Conservation (phyloP, 2,329 filamentous ascomycete genomes). For the Cordyceps sp. region DNA sequence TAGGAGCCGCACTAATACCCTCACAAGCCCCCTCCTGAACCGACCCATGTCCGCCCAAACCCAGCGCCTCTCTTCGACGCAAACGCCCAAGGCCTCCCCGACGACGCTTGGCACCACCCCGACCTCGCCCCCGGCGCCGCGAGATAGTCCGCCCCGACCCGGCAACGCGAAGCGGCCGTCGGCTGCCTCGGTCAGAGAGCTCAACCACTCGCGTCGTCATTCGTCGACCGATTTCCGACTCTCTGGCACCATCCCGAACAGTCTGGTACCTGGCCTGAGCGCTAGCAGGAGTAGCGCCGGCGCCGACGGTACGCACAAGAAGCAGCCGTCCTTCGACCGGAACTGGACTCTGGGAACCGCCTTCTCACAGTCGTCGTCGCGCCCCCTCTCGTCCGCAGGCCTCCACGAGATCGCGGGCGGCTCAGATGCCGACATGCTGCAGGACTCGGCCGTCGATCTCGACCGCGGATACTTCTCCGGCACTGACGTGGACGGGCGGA, state of each 20-base stretch:
- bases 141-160: constrained; percentile 29
- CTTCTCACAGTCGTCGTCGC: constrained; percentile 18
- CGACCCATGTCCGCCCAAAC: constrained; percentile 28
- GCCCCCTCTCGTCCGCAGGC: constrained; percentile 37
- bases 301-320: constrained; percentile 33
- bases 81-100: constrained; percentile 31
- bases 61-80: constrained; percentile 29
- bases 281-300: constrained; percentile 25
- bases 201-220: constrained; percentile 73
- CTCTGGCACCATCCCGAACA: constrained; percentile 7
- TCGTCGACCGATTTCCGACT: constrained; percentile 66
- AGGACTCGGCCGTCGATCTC: constrained; percentile 41
- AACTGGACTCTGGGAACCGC: constrained; percentile 50
- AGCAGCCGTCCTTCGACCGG: constrained; percentile 52
- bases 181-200: constrained; percentile 63
- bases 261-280: constrained; percentile 21
- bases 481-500: constrained; percentile 61
- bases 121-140: constrained; percentile 18
- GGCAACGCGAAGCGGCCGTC: constrained; percentile 48
- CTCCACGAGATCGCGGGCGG: constrained; percentile 23
- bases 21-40: constrained; percentile 31
- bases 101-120: constrained; percentile 23
- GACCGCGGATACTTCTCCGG: constrained; percentile 92
- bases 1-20: constrained; percentile 40
- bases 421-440: constrained; percentile 19